Evolutionary conservation across 306 rosid genomes (phyloP), one percentile per base, ranked within the genome.

Genomic region (Lupinus albus): DNA sequence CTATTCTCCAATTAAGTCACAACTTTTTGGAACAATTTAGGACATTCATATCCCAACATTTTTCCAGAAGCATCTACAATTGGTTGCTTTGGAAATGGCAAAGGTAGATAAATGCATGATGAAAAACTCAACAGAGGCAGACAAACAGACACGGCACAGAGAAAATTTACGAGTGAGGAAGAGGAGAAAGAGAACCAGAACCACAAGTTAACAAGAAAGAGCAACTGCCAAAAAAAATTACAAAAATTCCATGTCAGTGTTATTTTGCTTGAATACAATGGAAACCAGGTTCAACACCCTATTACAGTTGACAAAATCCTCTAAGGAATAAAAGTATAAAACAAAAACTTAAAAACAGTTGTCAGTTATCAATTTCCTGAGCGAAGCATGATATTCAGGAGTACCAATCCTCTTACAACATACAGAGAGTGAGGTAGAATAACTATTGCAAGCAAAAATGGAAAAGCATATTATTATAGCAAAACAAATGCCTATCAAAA

Each of bases 131-230:
- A 32, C 36, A 41, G 42, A 28, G 74, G 10, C 47, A 32, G 16
- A 21, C 35, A 54, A 11, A 17, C 46, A 32, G 36, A 14, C 3
- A 69, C 30, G 33, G 45, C 8, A 11, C 47, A 42, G 6, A 69
- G 64, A 69, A 67, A 54, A 42, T 41, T 44, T 7, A 7, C 0
- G 17, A 13, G 11, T 11, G 17, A 25, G 12, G 61, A 68, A 53
- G 73, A 20, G 64, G 67, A 61, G 17, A 28, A 54, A 12, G 38
- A 55, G 39, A 55, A 18, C 11, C 12, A 54, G 28, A 68, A 53
- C 54, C 16, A 41, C 38, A 28, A 46, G 47, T 45, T 28, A 56
- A 44, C 3, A 2, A 44, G 8, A 14, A 25, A 25, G 28, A 13
- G n/a, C 5, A 46, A 42, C 57, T 30, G 10, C 38, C 47, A 28